Base-by-base conservation (phyloP, 2,329 filamentous ascomycete species). In the Pseudogymnoascus sp. region DNA sequence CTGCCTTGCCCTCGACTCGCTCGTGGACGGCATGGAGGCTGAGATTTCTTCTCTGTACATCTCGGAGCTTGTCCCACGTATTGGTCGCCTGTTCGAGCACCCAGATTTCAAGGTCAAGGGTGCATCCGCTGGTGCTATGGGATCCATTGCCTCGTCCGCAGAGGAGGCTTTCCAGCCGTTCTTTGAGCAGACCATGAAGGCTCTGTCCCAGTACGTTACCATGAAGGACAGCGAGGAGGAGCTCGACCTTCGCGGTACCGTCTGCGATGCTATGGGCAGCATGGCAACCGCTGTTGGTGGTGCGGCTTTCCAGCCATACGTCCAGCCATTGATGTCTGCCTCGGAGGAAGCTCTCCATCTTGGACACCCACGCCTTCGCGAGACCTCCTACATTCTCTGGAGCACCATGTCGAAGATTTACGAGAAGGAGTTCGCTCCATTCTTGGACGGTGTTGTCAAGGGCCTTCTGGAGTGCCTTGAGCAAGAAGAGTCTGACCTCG, bases 351-450 rank as follows among this genome's bases (percentile, higher is more conserved):
- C 90, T 63, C 83, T 97, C 1, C 82, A 89, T 70, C 86, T 99
- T 2, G 93, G 91, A 70, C 93, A 97, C 78, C 90, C 93, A 45
- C 86, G 93, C 64, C 86, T 97, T 61, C 90, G 92, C 76, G 95
- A 99, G 80, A 97, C 92, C 66, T 96, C 91, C 74, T 99, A 96
- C 78, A 96, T 97, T 67, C 83, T 99, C 63, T 99, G 95, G 93
- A 92, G 91, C 68, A 91, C 90, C 42, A 86, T 99, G 73, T 89
- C 93, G 67, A 96, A 96, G 79, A 91, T 97, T 8, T 97, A 97
- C 76, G 87, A 89, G 71, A 89, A 91, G 72, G 82, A 92, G 63
- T 93, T 96, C 67, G 84, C 86, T 64, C 86, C 89, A 64, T 95
- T 91, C 78, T 83, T 95, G 5, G 81, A 84, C 0, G 90, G 89